Base-by-base conservation (phyloP, 78 protist genomes). In the Dictyostelium firmibasis region DNA sequence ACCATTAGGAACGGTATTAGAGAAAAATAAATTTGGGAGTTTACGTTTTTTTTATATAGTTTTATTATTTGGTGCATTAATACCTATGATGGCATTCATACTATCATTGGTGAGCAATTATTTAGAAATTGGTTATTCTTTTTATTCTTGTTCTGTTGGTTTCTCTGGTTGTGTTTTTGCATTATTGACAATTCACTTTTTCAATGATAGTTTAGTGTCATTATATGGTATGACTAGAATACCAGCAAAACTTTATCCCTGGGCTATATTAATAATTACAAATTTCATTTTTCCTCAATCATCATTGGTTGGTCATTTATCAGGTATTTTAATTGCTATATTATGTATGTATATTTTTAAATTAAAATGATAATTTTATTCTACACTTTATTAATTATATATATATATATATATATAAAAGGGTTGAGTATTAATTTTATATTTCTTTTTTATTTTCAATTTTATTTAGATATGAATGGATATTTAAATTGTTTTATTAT, bases 91-190 rank as follows among this genome's bases (percentile, higher is more conserved):
- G 72, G 3, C 4, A 14, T 62, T 64, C 8, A 14, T 38, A 11
- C 10, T 86, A 31, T 31, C 93, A 18, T 76, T 29, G n/a, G 1
- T 78, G 3, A 9, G 31, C 4, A 6, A 5, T 3, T 44, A 23
- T n/a, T 57, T 47, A 31, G 78, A 74, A 36, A 35, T 64, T 29
- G 27, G 25, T 18, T 10, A 16, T 16, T 33, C 64, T 1, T 33
- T 36, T 27, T 79, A 78, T 43, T 18, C 36, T 18, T 87, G 93
- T 41, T 5, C 31, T 7, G 31, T 76, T 43, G 93, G 93, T 53
- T 43, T 87, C 5, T 87, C 93, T 27, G 93, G 93, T 64, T 43
- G 81, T n/a, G 27, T 87, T 7, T 87, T 87, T 62, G 85, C 86
- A 9, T 38, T 87, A 7, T 47, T 87, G 1, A 81, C 81, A n/a